Percentiles rank a stretch among this genome's conserved stretches.
Evolutionary conservation across 768 basidiomycete species (phyloP).

Genomic region (Hygrophorus pudorinus): DNA sequence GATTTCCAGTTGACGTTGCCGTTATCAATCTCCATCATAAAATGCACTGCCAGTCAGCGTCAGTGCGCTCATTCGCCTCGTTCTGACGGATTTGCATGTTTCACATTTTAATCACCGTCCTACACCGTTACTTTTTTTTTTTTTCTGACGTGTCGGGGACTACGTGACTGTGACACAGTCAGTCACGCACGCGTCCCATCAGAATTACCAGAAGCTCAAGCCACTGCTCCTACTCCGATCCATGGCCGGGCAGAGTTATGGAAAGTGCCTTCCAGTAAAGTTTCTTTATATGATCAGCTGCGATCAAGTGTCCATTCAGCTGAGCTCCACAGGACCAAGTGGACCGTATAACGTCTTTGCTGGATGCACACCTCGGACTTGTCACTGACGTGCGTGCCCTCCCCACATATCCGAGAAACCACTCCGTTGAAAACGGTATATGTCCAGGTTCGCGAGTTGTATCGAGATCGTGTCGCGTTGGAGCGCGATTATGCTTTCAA

Average conservation of each 20-base stretch:
- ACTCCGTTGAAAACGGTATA: background rate
- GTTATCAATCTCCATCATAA: slow-evolving; percentile 9
- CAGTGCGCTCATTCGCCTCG: too few species aligned
- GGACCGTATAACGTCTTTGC: slow-evolving; percentile 45
- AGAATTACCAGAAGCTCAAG: background rate
- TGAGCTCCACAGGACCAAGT: slow-evolving; percentile 52
- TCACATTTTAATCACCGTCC: too few species aligned
- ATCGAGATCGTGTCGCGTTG: slow-evolving; percentile 51
- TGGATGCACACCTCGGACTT: slow-evolving; percentile 57
- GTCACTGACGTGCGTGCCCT: slow-evolving; percentile 48
- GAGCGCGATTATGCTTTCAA: slow-evolving; percentile 77
- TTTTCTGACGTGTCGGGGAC: too few species aligned
- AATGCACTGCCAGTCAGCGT: too few species aligned
- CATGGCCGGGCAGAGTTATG: slow-evolving; percentile 29
- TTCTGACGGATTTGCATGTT: too few species aligned
- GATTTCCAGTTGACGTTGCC: slow-evolving; percentile 10
- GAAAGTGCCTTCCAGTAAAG: slow-evolving; percentile 44
- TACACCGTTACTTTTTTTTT: too few species aligned
- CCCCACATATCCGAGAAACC: background rate
- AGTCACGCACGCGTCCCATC: background rate
- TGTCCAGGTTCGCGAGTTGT: slow-evolving; percentile 65
- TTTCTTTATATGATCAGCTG: slow-evolving; percentile 6
- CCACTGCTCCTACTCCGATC: slow-evolving; percentile 1
- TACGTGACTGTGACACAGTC: too few species aligned
- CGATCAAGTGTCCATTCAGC: slow-evolving; percentile 7